A percentile compares a stretch with the other conserved stretches of the same genome.
These are phyloP conservation scores for Epichloe sibirici DNA, from an alignment of 2,329 filamentous ascomycete species.

Conservation along the genomic window DNA sequence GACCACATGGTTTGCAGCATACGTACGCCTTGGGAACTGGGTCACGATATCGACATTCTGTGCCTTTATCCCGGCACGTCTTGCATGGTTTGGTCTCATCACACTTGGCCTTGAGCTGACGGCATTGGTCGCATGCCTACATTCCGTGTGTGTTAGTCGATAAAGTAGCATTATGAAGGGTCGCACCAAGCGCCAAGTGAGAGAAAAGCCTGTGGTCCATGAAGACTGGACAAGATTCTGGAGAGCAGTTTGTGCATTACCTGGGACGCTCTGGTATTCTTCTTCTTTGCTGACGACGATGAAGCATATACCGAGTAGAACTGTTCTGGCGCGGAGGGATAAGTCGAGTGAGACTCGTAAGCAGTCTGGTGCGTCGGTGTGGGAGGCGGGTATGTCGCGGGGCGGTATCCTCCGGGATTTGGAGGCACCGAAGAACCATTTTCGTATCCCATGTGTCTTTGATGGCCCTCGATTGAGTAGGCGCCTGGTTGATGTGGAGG, in stretches of 20 bases:
- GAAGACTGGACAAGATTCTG: background rate
- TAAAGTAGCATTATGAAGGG: too few relatives aligned
- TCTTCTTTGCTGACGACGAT: conserved; percentile 37
- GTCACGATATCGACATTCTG: conserved; percentile 80
- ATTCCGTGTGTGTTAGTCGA: background rate
- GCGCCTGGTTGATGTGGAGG: conserved; percentile 18
- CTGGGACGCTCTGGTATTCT: conserved; percentile 54
- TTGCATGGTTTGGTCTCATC: conserved; percentile 77
- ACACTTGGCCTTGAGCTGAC: conserved; percentile 80
- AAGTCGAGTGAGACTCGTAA: conserved; percentile 24
- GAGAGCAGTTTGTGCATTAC: conserved; percentile 20
- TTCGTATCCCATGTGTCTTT: conserved; percentile 43
- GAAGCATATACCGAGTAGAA: conserved; percentile 31
- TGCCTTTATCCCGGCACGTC: conserved; percentile 76
- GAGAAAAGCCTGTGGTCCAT: background rate
- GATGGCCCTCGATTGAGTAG: conserved; percentile 32
- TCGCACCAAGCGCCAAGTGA: background rate
- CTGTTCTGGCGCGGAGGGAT: conserved; percentile 22
- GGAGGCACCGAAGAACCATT: conserved; percentile 32
- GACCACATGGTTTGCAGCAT: background rate
- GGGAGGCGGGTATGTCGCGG: conserved; percentile 28
- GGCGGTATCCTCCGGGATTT: conserved; percentile 30
- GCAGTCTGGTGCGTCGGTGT: conserved; percentile 27
- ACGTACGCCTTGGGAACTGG: conserved; percentile 76
- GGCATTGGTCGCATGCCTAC: conserved; percentile 83